Base-by-base conservation (phyloP, 208 protist genomes). In the Trypanosoma boissoni region DNA sequence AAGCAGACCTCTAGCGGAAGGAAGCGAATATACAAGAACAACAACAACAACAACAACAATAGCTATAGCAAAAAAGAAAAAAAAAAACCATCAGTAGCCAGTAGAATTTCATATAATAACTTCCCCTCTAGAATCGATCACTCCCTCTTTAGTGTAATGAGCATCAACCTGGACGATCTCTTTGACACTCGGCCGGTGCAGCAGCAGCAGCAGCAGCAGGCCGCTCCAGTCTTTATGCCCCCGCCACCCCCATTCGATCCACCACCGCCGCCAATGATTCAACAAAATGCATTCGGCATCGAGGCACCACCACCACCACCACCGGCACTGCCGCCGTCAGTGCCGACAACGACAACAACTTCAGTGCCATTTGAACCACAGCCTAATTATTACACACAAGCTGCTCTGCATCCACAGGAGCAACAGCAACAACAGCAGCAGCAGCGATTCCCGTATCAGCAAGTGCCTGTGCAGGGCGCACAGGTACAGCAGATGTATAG, bases 121-220 rank as follows among this genome's bases (percentile, higher is more conserved):
- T 49, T 21, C 12, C 12, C 8, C 12, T 39, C 34, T 39, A 16
- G 6, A 16, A 16, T 16, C 34, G 12, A 16, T 39, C 34, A 16
- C 12, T 39, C 34, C 12, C 12, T 39, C 6, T 12, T 12, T 39
- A 16, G 34, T 39, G 8, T 39, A 34, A 68, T 68, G 63, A 68
- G 34, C 18, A 39, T 85, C 20, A 68, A 86, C 53, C 49, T 92
- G 44, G 85, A 92, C 52, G 80, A 86, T 32, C 71, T 92, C n/a
- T 92, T 92, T 56, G 85, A 80, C 32, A 64, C 62, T 14, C 42
- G 58, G 39, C 56, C 72, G 14, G 43, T n/a, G n/a, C n/a, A n/a
- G n/a, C 49, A 26, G 3, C 61, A 31, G 54, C 69, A 34, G 31
- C 64, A 53, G 45, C 65, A 46, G 24, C 18, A 7, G 29, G 7